Evolutionary conservation across 192 early-diverging fungal species (phyloP).

Genomic region (Geranomyces michiganensis): DNA sequence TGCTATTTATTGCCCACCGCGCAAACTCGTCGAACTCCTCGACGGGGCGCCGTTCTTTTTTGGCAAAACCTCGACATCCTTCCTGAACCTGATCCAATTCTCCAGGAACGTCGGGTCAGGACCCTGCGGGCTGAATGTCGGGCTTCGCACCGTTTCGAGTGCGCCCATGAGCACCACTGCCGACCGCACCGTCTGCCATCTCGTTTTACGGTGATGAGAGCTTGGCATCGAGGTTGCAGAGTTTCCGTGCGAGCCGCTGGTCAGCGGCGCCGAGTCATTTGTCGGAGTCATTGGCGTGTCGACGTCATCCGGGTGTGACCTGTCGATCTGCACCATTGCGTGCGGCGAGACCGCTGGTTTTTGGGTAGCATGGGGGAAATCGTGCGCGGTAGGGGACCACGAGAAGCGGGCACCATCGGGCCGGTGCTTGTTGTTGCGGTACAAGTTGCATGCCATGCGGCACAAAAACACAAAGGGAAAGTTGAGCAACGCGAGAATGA

Average conservation of each 20-base stretch:
- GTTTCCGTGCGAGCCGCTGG: not conserved
- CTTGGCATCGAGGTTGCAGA: not conserved
- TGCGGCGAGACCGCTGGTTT: slow-evolving; percentile 3
- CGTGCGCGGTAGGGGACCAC: slow-evolving; percentile 9
- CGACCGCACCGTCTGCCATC: slow-evolving; percentile 48
- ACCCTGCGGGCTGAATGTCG: slow-evolving; percentile 35
- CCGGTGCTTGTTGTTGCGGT: slow-evolving; percentile 21
- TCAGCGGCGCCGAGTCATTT: not conserved
- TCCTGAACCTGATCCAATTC: slow-evolving; percentile 50
- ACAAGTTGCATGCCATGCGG: slow-evolving; percentile 37
- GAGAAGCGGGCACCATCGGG: not conserved
- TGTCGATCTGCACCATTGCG: slow-evolving; percentile 20
- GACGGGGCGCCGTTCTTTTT: slow-evolving; percentile 13
- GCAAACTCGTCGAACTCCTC: slow-evolving; percentile 16
- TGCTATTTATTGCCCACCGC: slow-evolving; percentile 7
- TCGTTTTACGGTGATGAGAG: not conserved
- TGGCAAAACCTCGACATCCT: slow-evolving; percentile 36
- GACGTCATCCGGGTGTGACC: not conserved
- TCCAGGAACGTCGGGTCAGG: slow-evolving; percentile 44
- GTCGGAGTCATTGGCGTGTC: not conserved
- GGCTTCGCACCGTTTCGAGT: slow-evolving; percentile 35
- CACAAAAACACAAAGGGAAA: slow-evolving; percentile 48
- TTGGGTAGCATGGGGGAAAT: slow-evolving; percentile 1
- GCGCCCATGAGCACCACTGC: slow-evolving; percentile 50
- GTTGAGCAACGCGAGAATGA: slow-evolving; percentile 40